Base-by-base conservation (phyloP, 169 alveolate genomes). In the Cystoisospora suis region DNA sequence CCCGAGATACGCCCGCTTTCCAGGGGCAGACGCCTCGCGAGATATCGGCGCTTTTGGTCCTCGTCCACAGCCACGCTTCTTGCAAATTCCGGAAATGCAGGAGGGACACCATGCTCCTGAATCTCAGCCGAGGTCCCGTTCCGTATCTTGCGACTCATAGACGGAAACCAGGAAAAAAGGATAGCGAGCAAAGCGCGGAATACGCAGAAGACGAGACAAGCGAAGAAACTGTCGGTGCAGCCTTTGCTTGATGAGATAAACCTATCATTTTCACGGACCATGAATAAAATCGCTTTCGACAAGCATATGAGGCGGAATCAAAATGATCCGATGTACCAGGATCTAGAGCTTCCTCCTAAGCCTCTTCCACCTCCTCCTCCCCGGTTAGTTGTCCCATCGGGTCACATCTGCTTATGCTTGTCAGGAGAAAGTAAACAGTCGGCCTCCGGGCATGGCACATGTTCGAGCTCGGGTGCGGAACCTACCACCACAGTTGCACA, bases 241-340 rank as follows among this genome's bases (percentile, higher is more conserved):
- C 93, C 94, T 53, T 90, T 97, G 61, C 85, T 97, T 56, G 86
- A 94, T 36, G 98, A 97, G 79, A 97, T 96, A 42, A 95, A 96
- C 90, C 88, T 94, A 44, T 96, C 95, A 92, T 97, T 95, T 83
- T 96, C 97, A 36, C 94, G 99, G 81, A 96, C 99, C 15, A 97
- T 97, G 97, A 97, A 97, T 83, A 97, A 96, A 92, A 96, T 96
- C 69, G 96, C 97, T 49, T 96, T 97, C 87, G 98, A 97, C 91
- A 96, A 96, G 89, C 95, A 94, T 86, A 85, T 94, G 87, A 94
- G 90, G 34, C 95, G 96, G 29, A 92, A 89, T 53, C 95, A 93
- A 42, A 95, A 93, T 81, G 92, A 93, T 80, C 88, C 89, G 47
- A 91, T 95, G 86, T 93, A 92, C 29, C 95, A 93, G 61, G 96